These are phyloP conservation scores for Blumeriella jaapii DNA, from an alignment of 2,329 filamentous ascomycete genomes.

Conservation along the genomic window DNA sequence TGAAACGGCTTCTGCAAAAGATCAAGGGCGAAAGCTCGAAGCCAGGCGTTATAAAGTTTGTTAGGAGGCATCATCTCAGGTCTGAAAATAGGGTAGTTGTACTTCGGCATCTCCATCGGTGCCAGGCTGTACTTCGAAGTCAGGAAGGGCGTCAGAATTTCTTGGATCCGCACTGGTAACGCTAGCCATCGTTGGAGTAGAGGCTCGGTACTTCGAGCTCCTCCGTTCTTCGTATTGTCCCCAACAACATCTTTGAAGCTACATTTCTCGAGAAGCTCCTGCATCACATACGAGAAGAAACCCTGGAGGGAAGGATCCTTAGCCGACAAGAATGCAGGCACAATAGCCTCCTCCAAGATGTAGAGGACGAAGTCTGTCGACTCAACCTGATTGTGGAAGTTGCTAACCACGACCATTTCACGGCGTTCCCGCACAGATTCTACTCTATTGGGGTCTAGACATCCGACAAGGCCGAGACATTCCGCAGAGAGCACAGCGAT, in stretches of 20 bases:
- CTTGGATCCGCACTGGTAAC: constrained; percentile 66
- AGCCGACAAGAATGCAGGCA: constrained; percentile 83
- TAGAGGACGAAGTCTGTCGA: constrained; percentile 78
- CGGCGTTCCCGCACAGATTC: constrained; percentile 68
- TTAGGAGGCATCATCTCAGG: constrained; percentile 38
- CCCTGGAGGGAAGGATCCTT: constrained; percentile 82
- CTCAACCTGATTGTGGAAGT: constrained; percentile 70
- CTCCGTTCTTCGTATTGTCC: constrained; percentile 23
- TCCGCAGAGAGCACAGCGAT: constrained; percentile 66
- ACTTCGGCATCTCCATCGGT: constrained; percentile 39
- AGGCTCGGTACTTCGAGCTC: constrained; percentile 37
- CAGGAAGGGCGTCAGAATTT: constrained; percentile 78
- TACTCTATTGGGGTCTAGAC: constrained; percentile 80
- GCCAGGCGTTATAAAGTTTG: constrained; percentile 67
- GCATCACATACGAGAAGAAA: constrained; percentile 89
- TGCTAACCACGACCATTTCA: constrained; percentile 77
- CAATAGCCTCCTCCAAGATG: constrained; percentile 74
- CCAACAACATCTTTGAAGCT: constrained; percentile 50
- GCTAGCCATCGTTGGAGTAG: constrained; percentile 65
- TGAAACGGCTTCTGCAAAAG: constrained; percentile 67
- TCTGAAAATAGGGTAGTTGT: constrained; percentile 62
- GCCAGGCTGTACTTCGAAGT: constrained; percentile 71
- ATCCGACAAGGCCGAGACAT: constrained; percentile 81
- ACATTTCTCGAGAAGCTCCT: constrained; percentile 72
- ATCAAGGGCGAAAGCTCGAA: constrained; percentile 69